Evolutionary conservation across 805 yeast species (phyloP), one percentile per base, ranked within the genome.

Genomic region (Cyberlindnera samutprakarnensis): DNA sequence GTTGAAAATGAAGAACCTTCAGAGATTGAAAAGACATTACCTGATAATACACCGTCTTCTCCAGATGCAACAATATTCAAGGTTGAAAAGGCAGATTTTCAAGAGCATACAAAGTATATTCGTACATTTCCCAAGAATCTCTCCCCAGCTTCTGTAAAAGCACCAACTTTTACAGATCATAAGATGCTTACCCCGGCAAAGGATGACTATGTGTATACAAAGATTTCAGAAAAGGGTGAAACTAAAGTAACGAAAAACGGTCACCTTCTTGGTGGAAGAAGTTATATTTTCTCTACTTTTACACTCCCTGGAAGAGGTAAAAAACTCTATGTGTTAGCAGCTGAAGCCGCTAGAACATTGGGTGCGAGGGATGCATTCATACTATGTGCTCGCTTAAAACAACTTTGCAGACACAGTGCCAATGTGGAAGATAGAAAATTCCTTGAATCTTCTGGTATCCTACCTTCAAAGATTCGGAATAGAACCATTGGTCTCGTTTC

Each of bases 361-460:
- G 50, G 57, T 25, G 56, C 62, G 48, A 56, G 71, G 34, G 79
- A 72, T 43, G 67, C 74, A 24, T 75, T 72, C 44, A 54, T 74
- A 3, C 58, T 79, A 39, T 68, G 75, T 42, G 54, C 60, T 31
- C 49, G 56, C 35, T 53, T 58, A 42, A 54, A 55, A 36, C 56
- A 59, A 13, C 44, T 71, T 12, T 53, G 45, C 32, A 64, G 65
- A 28, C 42, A 58, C 16, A 39, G 44, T 9, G 60, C 66, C 3
- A 43, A 51, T 10, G 66, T 58, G 4, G 53, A 48, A 17, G 70
- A 68, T 25, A 51, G 56, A 29, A 53, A 55, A 27, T 60, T 61
- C 28, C 36, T 70, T 27, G 55, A 48, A n/a, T 46, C 49, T 3
- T 33, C 49, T 25, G 51, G 53, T 3, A 37, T 63, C 18, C 37